Evolutionary conservation across 352 stramenopile genomes (phyloP).

Genomic region (Pythium dissimile): DNA sequence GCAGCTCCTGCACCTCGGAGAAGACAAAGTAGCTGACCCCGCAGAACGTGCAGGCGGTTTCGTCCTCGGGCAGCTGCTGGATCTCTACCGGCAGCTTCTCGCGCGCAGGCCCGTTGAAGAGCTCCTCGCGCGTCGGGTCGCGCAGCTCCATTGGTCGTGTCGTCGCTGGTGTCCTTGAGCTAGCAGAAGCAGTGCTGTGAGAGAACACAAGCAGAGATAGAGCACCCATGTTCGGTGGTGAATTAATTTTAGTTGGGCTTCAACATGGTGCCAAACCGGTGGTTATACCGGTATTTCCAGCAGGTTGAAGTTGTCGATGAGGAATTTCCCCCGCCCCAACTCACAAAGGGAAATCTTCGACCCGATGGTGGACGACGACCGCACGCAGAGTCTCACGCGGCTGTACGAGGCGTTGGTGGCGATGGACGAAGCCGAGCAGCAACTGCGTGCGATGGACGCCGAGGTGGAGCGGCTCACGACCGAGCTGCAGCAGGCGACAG

Average conservation of each 20-base stretch:
- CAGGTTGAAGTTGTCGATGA: conserved; percentile 12
- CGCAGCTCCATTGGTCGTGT: conserved; percentile 33
- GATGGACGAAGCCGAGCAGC: background rate
- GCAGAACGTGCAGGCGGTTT: conserved; percentile 83
- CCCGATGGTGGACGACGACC: background rate
- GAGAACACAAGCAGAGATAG: too few species aligned
- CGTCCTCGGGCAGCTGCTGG: conserved; percentile 56
- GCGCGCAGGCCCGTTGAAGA: conserved; percentile 57
- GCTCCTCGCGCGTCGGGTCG: conserved; percentile 67
- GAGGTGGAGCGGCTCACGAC: background rate
- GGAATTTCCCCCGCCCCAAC: background rate
- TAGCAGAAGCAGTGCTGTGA: too few species aligned
- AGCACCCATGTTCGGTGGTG: too few species aligned
- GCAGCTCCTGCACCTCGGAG: conserved; percentile 74
- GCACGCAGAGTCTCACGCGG: background rate
- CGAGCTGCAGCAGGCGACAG: conserved; percentile 3
- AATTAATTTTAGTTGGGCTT: conserved; percentile 1
- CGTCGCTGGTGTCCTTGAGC: too few species aligned
- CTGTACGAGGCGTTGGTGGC: conserved; percentile 10
- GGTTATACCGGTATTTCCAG: background rate
- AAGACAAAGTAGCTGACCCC: conserved; percentile 87
- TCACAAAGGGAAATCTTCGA: background rate
- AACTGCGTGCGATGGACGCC: background rate
- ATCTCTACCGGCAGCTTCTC: conserved; percentile 60
- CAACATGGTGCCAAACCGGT: background rate